These are phyloP conservation scores for Trichosporon faecale DNA, from an alignment of 1,284 basidiomycete genomes.

Conservation along the genomic window DNA sequence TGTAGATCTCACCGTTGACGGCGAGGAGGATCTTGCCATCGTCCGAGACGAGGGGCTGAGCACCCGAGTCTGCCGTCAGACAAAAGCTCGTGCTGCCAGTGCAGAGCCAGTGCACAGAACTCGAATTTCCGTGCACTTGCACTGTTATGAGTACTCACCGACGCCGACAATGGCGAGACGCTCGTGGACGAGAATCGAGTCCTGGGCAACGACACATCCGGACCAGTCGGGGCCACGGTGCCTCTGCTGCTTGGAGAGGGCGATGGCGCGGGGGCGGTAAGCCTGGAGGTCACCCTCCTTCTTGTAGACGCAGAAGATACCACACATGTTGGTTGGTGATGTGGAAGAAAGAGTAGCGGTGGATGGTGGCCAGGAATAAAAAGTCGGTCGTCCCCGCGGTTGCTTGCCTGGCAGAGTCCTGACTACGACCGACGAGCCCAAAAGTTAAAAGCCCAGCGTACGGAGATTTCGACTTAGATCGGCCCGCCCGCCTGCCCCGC, in stretches of 20 bases:
- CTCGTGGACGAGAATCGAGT: conserved; percentile 80
- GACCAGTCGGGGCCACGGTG: conserved; percentile 97
- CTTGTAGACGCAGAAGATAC: conserved; percentile 80
- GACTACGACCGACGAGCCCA: neutral
- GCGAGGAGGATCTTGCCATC: conserved; percentile 83
- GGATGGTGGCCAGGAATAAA: neutral
- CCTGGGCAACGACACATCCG: conserved; percentile 79
- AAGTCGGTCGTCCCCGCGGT: conserved; percentile 5
- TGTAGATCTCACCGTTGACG: conserved; percentile 99
- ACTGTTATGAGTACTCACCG: conserved; percentile 60
- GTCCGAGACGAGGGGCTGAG: conserved; percentile 86
- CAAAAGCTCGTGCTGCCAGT: neutral
- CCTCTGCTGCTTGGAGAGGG: conserved; percentile 80
- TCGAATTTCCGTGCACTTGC: neutral
- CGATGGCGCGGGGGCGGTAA: conserved; percentile 71
- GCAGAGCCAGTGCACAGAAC: neutral
- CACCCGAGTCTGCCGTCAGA: conserved; percentile 74
- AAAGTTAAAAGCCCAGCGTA: neutral
- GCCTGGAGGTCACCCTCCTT: conserved; percentile 66
- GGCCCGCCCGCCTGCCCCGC: neutral
- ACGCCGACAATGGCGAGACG: conserved; percentile 97
- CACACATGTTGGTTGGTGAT: conserved; percentile 64
- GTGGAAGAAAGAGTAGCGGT: conserved; percentile 2
- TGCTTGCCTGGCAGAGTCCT: neutral
- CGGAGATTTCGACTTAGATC: conserved; percentile 11